Percentiles rank a stretch among this genome's conserved stretches.
Evolutionary conservation across 768 basidiomycete genomes (phyloP).

Genomic region (Pleurotus djamor): DNA sequence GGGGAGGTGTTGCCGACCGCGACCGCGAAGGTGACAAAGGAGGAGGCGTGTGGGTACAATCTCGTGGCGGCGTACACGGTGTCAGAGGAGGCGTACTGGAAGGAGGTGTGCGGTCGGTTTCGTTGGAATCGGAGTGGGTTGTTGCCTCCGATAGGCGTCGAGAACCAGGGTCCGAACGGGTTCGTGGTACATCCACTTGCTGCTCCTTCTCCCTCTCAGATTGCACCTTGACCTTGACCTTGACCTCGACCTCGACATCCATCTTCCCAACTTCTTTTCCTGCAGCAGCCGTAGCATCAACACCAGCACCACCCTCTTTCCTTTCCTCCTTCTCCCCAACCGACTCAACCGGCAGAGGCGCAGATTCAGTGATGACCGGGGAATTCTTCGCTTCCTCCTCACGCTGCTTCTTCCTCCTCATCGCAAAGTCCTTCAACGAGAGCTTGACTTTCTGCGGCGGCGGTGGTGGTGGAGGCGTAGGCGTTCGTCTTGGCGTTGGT

Average conservation of each 20-base stretch:
- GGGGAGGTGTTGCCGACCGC: background rate
- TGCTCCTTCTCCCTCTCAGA: background rate
- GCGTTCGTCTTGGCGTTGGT: background rate
- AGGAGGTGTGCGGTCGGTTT: background rate
- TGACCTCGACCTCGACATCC: too few species aligned
- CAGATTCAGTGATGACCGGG: background rate
- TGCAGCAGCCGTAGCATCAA: too few species aligned
- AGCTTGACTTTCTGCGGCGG: conserved; percentile 49
- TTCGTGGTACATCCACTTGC: background rate
- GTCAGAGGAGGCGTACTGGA: conserved; percentile 3
- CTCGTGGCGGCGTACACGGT: background rate
- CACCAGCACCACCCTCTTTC: background rate
- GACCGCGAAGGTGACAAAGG: background rate
- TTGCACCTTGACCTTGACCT: too few species aligned
- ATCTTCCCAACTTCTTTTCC: too few species aligned
- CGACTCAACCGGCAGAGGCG: background rate
- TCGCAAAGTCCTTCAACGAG: conserved; percentile 55
- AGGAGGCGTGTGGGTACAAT: background rate
- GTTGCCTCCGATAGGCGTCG: background rate
- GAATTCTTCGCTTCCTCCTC: conserved; percentile 28
- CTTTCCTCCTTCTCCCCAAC: background rate
- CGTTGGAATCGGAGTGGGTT: background rate
- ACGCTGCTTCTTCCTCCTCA: conserved; percentile 51
- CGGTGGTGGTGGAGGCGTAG: conserved; percentile 17
- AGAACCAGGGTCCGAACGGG: background rate